phyloP scores from a whole-genome alignment of 768 basidiomycete species.

The Lactarius hengduanensis region DNA sequence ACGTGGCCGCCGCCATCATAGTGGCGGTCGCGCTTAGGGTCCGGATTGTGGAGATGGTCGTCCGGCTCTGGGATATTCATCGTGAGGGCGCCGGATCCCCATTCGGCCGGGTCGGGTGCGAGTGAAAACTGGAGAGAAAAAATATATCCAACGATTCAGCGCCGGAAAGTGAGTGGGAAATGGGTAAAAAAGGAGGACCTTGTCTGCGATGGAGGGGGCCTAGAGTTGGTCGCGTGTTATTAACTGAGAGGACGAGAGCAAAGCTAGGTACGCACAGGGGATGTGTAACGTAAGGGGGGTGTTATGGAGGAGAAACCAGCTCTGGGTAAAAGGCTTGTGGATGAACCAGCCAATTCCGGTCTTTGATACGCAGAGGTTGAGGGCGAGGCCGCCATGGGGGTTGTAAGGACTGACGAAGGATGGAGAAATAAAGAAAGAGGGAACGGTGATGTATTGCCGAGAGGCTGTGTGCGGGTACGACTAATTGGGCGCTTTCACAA shows the following conservation, averaged over 20 bases:
- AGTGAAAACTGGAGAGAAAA: conserved; percentile 39
- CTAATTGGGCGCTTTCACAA: conserved; percentile 26
- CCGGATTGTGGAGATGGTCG: conserved; percentile 64
- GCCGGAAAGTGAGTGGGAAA: neutral
- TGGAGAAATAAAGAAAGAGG: neutral
- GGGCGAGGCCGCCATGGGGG: conserved; percentile 5
- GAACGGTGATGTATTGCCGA: neutral
- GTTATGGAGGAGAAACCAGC: neutral
- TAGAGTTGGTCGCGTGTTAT: neutral
- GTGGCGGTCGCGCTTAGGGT: conserved; percentile 51
- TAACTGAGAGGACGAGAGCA: neutral
- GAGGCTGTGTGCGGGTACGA: neutral
- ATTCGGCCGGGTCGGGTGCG: conserved; percentile 44
- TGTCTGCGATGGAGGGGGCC: conserved; percentile 24
- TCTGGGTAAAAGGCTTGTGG: conserved; percentile 22
- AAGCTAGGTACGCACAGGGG: conserved; percentile 10
- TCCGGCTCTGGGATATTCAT: conserved; percentile 52
- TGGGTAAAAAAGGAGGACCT: neutral
- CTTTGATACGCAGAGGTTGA: conserved; percentile 13
- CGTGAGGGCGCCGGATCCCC: conserved; percentile 50
- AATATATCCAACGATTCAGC: neutral
- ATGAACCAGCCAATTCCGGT: conserved; percentile 21
- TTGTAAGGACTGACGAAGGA: neutral
- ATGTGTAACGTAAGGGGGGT: neutral
- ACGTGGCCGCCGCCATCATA: conserved; percentile 58